A percentile compares a stretch with the other conserved stretches of the same genome.
Evolutionary conservation across 257 asterid genomes (phyloP).

Genomic region (Rubia yunnanensis): DNA sequence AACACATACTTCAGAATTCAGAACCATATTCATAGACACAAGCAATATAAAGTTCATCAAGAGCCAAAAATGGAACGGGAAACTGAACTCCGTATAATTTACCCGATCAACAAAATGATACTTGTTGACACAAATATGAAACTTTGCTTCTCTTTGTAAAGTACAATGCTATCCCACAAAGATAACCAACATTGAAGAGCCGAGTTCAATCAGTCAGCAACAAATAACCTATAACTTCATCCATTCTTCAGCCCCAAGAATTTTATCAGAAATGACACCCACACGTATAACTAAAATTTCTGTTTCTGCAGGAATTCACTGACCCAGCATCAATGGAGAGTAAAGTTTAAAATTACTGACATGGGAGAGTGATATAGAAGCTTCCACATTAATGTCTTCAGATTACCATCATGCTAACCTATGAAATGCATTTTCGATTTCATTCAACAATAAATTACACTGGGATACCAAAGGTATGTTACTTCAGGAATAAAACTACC

Average conservation of each 20-base stretch:
- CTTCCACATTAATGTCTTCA: neutral
- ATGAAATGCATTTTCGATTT: too few relatives aligned
- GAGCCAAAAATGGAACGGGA: neutral
- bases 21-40: too few relatives aligned
- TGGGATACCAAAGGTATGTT: neutral
- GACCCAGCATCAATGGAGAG: too few relatives aligned
- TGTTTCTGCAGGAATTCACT: too few relatives aligned
- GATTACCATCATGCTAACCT: neutral
- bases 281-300: too few relatives aligned
- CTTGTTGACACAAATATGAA: constrained; percentile 72
- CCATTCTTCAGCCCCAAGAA: too few relatives aligned
- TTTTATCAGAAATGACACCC: too few relatives aligned
- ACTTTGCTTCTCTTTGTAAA: constrained; percentile 60
- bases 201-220: constrained; percentile 8
- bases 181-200: constrained; percentile 51
- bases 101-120: constrained; percentile 79
- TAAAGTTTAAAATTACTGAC: neutral
- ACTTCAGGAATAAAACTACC: neutral
- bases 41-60: neutral
- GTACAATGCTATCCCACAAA: constrained; percentile 83
- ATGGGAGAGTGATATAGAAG: neutral
- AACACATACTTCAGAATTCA: neutral
- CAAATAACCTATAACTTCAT: neutral
- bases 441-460: neutral
- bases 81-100: constrained; percentile 3